These are phyloP conservation scores for Blastosporella zonata DNA, from an alignment of 1,284 basidiomycete species.

Conservation along the genomic window DNA sequence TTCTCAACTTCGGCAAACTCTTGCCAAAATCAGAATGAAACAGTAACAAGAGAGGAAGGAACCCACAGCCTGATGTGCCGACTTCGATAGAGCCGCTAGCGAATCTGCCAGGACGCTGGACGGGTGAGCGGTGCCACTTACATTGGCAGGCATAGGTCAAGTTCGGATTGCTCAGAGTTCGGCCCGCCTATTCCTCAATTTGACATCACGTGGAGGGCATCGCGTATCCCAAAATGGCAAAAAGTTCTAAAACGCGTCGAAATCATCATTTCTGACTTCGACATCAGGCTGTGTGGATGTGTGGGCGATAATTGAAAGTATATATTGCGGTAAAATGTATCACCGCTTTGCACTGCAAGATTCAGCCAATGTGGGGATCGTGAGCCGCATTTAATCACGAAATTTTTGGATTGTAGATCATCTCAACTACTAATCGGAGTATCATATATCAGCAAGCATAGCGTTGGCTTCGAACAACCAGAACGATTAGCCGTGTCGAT, in stretches of 20 bases:
- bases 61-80: conserved; percentile 31
- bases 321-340: not conserved
- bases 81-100: conserved; percentile 30
- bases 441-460: no score
- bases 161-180: no score
- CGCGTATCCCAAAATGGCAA: conserved; percentile 5
- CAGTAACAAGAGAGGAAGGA: no score
- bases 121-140: conserved; percentile 19
- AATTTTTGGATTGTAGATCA: no score
- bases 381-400: not conserved
- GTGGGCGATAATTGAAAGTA: no score
- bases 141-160: conserved; percentile 16
- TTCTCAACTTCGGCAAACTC: conserved; percentile 47
- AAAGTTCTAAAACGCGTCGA: not conserved
- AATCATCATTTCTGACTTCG: not conserved
- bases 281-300: no score
- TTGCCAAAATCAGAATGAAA: not conserved
- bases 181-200: not conserved
- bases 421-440: no score
- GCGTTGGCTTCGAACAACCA: no score
- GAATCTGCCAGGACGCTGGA: conserved; percentile 30
- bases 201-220: conserved; percentile 7
- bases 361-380: not conserved
- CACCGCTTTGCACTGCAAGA: no score
- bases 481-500: no score